Evolutionary conservation across 164 flowering plant genomes (phyloP), one percentile per base, ranked within the genome.

Genomic region (Kalanchoe fedtschenkoi): DNA sequence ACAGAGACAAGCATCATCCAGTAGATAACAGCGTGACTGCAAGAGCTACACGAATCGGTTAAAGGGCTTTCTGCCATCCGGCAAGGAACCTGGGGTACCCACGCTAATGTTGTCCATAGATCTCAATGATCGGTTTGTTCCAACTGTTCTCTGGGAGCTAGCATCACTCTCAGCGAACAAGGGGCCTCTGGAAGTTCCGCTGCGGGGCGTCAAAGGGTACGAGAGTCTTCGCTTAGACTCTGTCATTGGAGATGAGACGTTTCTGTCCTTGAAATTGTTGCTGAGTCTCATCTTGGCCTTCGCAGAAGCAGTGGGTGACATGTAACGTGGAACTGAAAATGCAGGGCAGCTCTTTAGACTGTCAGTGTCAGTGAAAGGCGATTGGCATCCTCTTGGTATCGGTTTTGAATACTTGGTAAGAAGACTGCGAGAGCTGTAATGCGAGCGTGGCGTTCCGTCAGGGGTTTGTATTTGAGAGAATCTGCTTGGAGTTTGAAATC

Each of bases 301-400:
- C 15, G 43, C 43, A 39, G 43, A 39, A 9, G 43, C 43, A 39
- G 43, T 39, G 15, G 54, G 54, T 47, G 54, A 21, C 54, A 47
- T 47, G 54, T 47, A 47, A 13, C 8, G 19, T 0, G 56, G 56
- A 6, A 51, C 32, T 8, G 56, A 51, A 26, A 8, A 26, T 8
- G 56, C 17, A 8, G 56, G 56, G 16, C 32, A 51, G 56, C 56
- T 51, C 28, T 16, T 24, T 24, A 51, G 56, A 13, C 56, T 51
- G 56, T 51, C 56, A 51, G 56, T 51, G 32, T 51, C 56, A 51
- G 32, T 51, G 56, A 51, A 51, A 0, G 33, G 56, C 13, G 32
- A 51, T 51, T 51, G 32, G 56, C 56, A 24, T 51, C 56, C 56
- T 13, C 56, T 29, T 9, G 32, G 6, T 16, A 17, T 5, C 14